These are phyloP conservation scores for Mallotus nudiflorus DNA, from an alignment of 345 rosid species.

Conservation along the genomic window DNA sequence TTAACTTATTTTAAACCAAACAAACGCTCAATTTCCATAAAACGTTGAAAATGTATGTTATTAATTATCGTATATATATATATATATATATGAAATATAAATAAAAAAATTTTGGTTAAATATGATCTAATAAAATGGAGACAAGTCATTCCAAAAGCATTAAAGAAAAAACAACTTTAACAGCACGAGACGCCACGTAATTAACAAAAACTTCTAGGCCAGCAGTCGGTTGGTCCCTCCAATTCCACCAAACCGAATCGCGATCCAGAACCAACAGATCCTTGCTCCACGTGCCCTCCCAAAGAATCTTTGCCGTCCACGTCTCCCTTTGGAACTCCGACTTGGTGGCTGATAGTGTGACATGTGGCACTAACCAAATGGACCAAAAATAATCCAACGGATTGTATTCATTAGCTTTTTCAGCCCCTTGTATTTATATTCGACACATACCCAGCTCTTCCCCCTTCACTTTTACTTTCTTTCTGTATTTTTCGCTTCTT, in stretches of 20 bases:
- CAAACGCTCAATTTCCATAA: too few relatives aligned
- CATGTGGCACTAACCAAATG: constrained; percentile 40
- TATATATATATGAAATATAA: too few relatives aligned
- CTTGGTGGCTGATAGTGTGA: constrained; percentile 17
- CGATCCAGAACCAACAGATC: constrained; percentile 5
- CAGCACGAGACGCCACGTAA: constrained; percentile 37
- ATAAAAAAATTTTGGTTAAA: too few relatives aligned
- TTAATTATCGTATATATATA: too few relatives aligned
- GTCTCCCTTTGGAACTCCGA: constrained; percentile 6
- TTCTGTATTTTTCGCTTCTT: background rate
- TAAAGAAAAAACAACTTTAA: background rate
- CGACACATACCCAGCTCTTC: constrained; percentile 1
- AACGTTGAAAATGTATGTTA: too few relatives aligned
- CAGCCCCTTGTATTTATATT: background rate
- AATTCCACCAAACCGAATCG: constrained; percentile 12
- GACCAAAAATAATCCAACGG: constrained; percentile 22
- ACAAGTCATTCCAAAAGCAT: too few relatives aligned
- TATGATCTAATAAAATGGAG: too few relatives aligned
- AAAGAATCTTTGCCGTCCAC: constrained; percentile 27
- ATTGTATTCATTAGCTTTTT: constrained; percentile 22
- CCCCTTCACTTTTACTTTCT: background rate
- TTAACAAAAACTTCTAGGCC: constrained; percentile 12
- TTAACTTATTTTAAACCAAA: too few relatives aligned
- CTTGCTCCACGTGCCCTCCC: constrained; percentile 36
- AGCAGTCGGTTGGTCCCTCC: constrained; percentile 25